phyloP scores from a whole-genome alignment of 139 green algal species.

The Closterium sp. region DNA sequence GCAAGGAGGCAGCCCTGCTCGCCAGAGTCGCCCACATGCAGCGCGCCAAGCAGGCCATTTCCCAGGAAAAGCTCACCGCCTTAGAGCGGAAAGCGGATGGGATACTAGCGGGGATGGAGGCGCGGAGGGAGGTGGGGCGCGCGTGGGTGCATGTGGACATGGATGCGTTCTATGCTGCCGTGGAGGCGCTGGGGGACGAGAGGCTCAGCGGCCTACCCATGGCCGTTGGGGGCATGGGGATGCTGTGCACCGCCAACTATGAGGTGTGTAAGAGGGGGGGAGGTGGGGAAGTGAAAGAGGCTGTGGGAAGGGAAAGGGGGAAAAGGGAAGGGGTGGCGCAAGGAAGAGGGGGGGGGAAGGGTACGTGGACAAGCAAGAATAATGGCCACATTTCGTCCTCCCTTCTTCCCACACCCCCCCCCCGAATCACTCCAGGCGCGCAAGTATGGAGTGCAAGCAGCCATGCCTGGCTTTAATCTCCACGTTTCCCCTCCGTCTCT shows the following conservation, averaged over 20 bases:
- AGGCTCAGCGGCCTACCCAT: slow-evolving; percentile 40
- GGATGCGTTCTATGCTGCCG: slow-evolving; percentile 85
- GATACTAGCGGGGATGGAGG: not conserved
- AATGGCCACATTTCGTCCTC: too few species aligned
- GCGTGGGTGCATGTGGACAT: slow-evolving; percentile 89
- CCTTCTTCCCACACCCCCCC: too few species aligned
- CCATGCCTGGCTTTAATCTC: too few species aligned
- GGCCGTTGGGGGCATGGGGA: slow-evolving; percentile 53
- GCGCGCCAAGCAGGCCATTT: not conserved
- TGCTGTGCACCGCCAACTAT: slow-evolving; percentile 63
- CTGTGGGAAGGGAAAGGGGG: not conserved
- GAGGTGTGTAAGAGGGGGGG: slow-evolving; percentile 17
- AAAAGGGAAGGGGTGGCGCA: too few species aligned
- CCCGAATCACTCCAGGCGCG: too few species aligned
- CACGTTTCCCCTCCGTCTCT: too few species aligned
- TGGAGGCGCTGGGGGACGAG: slow-evolving; percentile 47
- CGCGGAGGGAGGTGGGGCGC: slow-evolving; percentile 56
- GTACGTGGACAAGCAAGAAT: not conserved
- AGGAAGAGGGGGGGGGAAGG: too few species aligned
- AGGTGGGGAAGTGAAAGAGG: not conserved
- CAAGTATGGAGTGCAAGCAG: too few species aligned
- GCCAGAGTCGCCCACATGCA: not conserved
- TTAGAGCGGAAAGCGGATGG: not conserved
- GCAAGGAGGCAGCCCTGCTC: slow-evolving; percentile 66
- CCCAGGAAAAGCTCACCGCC: not conserved